Conservation (phyloP, 306 rosid species). For the Acacia crassicarpa region DNA sequence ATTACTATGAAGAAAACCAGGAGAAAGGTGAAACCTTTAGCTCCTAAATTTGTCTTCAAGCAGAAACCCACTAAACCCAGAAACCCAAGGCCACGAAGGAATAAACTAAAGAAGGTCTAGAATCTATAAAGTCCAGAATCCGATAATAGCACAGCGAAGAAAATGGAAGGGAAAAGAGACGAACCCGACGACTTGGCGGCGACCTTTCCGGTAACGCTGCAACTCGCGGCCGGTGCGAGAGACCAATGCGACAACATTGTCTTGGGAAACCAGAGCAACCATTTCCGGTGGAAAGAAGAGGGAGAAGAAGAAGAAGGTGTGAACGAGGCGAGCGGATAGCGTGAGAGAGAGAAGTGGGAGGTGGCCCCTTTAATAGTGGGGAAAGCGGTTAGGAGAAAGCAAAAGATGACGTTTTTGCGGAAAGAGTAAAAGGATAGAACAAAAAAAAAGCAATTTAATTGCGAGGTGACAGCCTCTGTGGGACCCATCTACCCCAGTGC, state of each 20-base stretch:
- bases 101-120: not conserved
- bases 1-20: not conserved
- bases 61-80: not conserved
- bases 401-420: not conserved
- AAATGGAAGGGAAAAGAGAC: not conserved
- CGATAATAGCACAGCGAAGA: not conserved
- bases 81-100: not conserved
- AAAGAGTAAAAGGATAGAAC: not conserved
- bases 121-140: not conserved
- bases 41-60: not conserved
- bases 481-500: not conserved
- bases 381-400: slow-evolving; percentile 17
- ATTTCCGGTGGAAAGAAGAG: slow-evolving; percentile 15
- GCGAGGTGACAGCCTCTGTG: not conserved
- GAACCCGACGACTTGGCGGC: slow-evolving; percentile 92
- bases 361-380: slow-evolving; percentile 34
- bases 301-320: not conserved
- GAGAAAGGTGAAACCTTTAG: not conserved
- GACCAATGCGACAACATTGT: slow-evolving; percentile 64
- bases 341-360: not conserved
- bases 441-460: not conserved
- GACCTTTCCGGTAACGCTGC: slow-evolving; percentile 74
- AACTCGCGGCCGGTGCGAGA: slow-evolving; percentile 87
- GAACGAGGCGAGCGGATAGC: slow-evolving; percentile 39
- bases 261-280: slow-evolving; percentile 58